phyloP scores from a whole-genome alignment of 1,284 basidiomycete genomes.

The Pseudozyma pruni region DNA sequence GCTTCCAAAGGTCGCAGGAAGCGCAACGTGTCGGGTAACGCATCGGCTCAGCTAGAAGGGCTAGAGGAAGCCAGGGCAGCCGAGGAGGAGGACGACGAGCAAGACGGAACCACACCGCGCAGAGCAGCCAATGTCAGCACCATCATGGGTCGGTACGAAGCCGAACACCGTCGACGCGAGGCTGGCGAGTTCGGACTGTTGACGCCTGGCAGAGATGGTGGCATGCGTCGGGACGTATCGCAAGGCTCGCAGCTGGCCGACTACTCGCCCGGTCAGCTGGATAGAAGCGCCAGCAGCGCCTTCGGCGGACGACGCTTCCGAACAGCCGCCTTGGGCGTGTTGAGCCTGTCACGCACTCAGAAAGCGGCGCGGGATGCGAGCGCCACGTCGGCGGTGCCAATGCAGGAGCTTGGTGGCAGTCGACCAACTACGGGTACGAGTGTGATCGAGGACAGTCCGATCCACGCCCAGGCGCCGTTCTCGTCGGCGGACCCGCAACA shows the following conservation, averaged over 20 bases:
- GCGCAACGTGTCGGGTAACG: constrained; percentile 24
- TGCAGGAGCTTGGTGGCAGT: constrained; percentile 23
- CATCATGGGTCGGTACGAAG: constrained; percentile 51
- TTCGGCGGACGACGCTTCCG: constrained; percentile 13
- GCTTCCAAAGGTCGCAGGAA: constrained; percentile 25
- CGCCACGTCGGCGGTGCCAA: constrained; percentile 11
- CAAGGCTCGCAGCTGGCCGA: constrained; percentile 23
- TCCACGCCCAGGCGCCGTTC: too few species aligned
- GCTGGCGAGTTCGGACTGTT: constrained; percentile 38
- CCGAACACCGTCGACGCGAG: constrained; percentile 22
- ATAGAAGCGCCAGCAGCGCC: constrained; percentile 21
- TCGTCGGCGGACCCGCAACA: not conserved
- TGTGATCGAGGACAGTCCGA: not conserved
- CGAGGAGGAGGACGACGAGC: constrained; percentile 22
- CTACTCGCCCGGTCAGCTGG: constrained; percentile 5
- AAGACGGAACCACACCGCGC: not conserved
- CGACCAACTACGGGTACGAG: not conserved
- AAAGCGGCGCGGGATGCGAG: not conserved
- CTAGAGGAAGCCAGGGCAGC: constrained; percentile 16
- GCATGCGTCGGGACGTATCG: constrained; percentile 21
- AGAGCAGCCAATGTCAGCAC: constrained; percentile 12
- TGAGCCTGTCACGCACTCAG: constrained; percentile 18
- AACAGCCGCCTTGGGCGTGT: constrained; percentile 35
- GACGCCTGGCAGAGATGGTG: constrained; percentile 10
- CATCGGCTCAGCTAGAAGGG: constrained; percentile 18